These are phyloP conservation scores for Herpetomonas samuelpessoai DNA, from an alignment of 208 protist genomes.

Conservation along the genomic window DNA sequence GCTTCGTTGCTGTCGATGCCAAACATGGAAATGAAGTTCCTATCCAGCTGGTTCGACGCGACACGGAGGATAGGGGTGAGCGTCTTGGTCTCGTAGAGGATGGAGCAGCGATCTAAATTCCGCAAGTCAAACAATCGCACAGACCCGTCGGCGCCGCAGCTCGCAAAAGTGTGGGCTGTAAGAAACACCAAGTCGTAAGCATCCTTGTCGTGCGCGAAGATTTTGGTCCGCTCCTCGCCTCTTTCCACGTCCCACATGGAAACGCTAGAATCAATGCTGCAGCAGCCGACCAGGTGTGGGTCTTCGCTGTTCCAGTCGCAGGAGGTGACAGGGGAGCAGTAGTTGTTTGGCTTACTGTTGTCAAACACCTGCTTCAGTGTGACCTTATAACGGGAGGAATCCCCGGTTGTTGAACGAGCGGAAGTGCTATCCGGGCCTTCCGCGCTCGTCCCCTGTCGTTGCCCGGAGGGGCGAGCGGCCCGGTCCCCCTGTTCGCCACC, in stretches of 20 bases:
- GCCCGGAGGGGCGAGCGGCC: slow-evolving; percentile 2
- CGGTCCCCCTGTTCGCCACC: slow-evolving; percentile 8
- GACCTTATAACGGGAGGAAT: slow-evolving; percentile 52
- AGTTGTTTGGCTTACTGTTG: slow-evolving; percentile 90
- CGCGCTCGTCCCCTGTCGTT: slow-evolving; percentile 13
- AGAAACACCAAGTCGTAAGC: slow-evolving; percentile 99
- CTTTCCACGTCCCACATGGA: slow-evolving; percentile 98
- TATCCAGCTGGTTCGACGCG: slow-evolving; percentile 97
- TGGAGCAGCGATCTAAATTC: slow-evolving; percentile 97
- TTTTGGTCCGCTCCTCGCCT: slow-evolving; percentile 89
- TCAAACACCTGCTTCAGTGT: slow-evolving; percentile 93
- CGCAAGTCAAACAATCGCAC: slow-evolving; percentile 98
- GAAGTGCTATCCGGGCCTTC: not conserved
- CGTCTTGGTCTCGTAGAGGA: slow-evolving; percentile 96
- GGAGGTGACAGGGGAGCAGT: slow-evolving; percentile 98
- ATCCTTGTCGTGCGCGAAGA: slow-evolving; percentile 99
- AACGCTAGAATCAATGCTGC: slow-evolving; percentile 98
- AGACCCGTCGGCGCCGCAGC: slow-evolving; percentile 98
- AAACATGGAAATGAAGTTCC: slow-evolving; percentile 97
- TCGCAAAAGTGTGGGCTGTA: slow-evolving; percentile 94
- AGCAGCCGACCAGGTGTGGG: slow-evolving; percentile 95
- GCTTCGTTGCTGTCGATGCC: slow-evolving; percentile 93
- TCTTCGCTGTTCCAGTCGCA: slow-evolving; percentile 99
- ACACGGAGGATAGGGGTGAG: slow-evolving; percentile 94
- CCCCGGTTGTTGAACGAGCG: slow-evolving; percentile 8